These are phyloP conservation scores for Marsdenia floribunda DNA, from an alignment of 257 asterid species.

Conservation along the genomic window DNA sequence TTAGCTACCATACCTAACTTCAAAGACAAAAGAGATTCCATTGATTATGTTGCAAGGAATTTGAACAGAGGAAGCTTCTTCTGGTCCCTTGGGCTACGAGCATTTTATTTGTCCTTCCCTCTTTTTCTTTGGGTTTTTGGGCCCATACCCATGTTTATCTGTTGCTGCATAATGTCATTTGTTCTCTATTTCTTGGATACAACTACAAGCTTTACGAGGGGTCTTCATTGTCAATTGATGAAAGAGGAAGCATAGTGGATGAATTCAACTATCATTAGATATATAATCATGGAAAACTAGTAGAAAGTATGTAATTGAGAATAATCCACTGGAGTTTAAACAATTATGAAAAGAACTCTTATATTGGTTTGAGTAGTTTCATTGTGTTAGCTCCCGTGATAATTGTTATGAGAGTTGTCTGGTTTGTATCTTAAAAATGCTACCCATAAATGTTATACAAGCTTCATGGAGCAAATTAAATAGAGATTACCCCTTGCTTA, in stretches of 20 bases:
- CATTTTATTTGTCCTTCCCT: conserved; percentile 79
- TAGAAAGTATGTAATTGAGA: not conserved
- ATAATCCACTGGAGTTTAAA: not conserved
- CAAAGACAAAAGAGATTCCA: conserved; percentile 41
- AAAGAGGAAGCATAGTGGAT: conserved; percentile 31
- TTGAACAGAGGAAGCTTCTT: conserved; percentile 66
- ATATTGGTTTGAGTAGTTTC: not conserved
- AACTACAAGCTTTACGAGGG: conserved; percentile 52
- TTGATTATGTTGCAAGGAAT: conserved; percentile 57
- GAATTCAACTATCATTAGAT: conserved; percentile 14
- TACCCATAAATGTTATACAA: too few species aligned
- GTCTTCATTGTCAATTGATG: conserved; percentile 38
- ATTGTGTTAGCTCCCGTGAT: not conserved
- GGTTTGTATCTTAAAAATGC: not conserved
- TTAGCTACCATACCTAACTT: conserved; percentile 57
- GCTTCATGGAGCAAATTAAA: too few species aligned
- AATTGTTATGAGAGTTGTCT: not conserved
- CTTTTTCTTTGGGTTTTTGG: conserved; percentile 79
- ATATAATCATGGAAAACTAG: conserved; percentile 10
- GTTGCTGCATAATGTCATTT: conserved; percentile 48
- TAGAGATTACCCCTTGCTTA: too few species aligned
- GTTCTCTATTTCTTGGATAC: conserved; percentile 73
- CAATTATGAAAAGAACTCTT: not conserved
- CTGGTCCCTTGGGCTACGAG: conserved; percentile 78
- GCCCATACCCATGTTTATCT: conserved; percentile 64